Evolutionary conservation across 305 asterid species (phyloP).

Genomic region (Fraxinus angustifolia): DNA sequence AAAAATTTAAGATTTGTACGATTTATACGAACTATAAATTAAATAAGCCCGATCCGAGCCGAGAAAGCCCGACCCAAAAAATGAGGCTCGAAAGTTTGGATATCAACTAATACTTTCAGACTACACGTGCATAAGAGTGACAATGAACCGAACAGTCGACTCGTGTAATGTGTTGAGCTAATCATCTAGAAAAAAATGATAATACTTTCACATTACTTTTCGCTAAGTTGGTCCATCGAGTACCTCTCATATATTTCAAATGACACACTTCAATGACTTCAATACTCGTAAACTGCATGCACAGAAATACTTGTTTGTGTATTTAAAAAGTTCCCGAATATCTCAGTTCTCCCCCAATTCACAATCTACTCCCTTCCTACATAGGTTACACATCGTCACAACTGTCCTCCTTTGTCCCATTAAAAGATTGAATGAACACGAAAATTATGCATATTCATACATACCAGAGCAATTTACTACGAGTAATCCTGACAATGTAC

Average conservation of each 20-base stretch:
- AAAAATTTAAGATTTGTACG: no score
- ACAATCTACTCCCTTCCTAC: background rate
- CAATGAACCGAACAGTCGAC: background rate
- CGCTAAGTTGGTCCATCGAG: background rate
- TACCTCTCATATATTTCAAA: background rate
- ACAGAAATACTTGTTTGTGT: background rate
- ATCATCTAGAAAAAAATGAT: background rate
- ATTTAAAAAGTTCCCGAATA: background rate
- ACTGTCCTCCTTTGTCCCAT: background rate
- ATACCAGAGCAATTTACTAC: conserved; percentile 7
- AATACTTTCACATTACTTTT: background rate
- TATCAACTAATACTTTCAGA: background rate
- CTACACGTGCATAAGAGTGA: background rate
- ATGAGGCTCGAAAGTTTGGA: background rate
- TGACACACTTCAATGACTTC: background rate
- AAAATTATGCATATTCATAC: conserved; percentile 17
- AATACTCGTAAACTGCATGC: background rate
- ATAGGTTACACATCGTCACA: background rate
- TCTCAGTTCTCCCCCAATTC: background rate
- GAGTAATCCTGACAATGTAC: conserved; percentile 30
- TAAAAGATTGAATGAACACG: background rate
- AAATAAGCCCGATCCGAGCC: no score
- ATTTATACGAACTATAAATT: no score
- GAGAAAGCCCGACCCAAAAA: no score
- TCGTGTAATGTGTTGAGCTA: background rate